A percentile compares a stretch with the other conserved stretches of the same genome.
These are phyloP conservation scores for Coemansia sp. DNA, from an alignment of 192 early-diverging fungal genomes.

Conservation along the genomic window DNA sequence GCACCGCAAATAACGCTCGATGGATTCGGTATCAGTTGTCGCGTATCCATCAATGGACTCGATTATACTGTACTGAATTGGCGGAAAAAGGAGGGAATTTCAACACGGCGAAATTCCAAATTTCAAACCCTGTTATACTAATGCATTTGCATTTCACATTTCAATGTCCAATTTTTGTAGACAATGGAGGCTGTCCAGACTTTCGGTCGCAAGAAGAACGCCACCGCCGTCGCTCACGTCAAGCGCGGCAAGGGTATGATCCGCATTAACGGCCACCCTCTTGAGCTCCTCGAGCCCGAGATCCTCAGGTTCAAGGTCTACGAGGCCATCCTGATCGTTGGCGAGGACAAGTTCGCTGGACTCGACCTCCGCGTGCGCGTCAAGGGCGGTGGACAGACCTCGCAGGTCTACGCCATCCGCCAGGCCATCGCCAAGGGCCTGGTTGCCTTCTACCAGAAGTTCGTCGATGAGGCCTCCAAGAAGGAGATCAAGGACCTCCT, in stretches of 20 bases:
- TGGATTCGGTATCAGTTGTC: not conserved
- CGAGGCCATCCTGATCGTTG: slow-evolving; percentile 95
- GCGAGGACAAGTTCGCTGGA: slow-evolving; percentile 94
- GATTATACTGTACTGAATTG: not conserved
- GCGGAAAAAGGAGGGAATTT: not conserved
- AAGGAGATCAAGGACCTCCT: slow-evolving; percentile 98
- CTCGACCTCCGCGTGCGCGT: slow-evolving; percentile 98
- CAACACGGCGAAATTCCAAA: not conserved
- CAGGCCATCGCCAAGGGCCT: slow-evolving; percentile 99
- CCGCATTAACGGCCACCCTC: slow-evolving; percentile 96
- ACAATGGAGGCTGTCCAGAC: slow-evolving; percentile 58
- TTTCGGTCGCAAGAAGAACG: slow-evolving; percentile 85
- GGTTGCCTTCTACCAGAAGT: slow-evolving; percentile 99
- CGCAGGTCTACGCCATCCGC: slow-evolving; percentile 98
- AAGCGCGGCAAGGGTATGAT: slow-evolving; percentile 97
- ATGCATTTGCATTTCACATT: not conserved
- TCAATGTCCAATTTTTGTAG: slow-evolving; percentile 11
- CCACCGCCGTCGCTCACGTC: slow-evolving; percentile 98
- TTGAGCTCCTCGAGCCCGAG: slow-evolving; percentile 96
- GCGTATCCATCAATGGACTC: not conserved
- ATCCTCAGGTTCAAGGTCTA: slow-evolving; percentile 97
- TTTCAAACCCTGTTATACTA: not conserved
- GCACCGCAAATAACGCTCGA: not conserved
- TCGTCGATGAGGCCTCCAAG: slow-evolving; percentile 99
- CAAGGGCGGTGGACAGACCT: slow-evolving; percentile 95